Base-by-base conservation (phyloP, 495 filamentous ascomycete genomes). In the Thermothielavioides terrestris region DNA sequence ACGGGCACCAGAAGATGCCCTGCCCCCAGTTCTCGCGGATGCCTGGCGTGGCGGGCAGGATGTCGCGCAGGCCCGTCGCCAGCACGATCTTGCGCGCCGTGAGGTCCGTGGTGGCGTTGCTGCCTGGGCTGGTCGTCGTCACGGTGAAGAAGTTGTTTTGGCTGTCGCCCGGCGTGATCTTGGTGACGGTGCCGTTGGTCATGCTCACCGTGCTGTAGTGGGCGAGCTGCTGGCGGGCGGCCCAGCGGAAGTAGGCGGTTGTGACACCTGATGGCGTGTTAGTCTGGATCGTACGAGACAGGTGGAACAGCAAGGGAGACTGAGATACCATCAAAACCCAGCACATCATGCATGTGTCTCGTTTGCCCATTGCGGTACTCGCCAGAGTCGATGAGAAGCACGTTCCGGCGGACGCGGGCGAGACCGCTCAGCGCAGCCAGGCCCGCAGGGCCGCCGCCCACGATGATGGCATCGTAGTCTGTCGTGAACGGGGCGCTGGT, bases 1-100 rank as follows among this genome's bases (percentile, higher is more conserved):
- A 81, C 0, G 77, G 77, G 45, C 78, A 81, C 77, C 77, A 80
- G 61, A 68, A 81, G 49, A 79, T 74, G 44, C 78, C 77, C 54
- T 78, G 69, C 27, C 78, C 78, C 68, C 72, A 81, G 50, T 61
- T 71, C 42, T 75, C 69, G 12, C 51, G 9, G 2, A 81, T 43
- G 5, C 78, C 78, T 0, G 77, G 74, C 1, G 75, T 78, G 9
- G 32, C 20, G n/a, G 78, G 78, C 6, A 80, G 59, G 37, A 78
- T 59, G 52, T 81, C 78, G 15, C 62, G 61, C 10, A 81, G 62
- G 8, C 78, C 78, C 1, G 76, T 81, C 8, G 72, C 78, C 11
- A 81, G 68, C 30, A 81, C 65, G 42, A 81, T 56, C 41, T 77
- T 76, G 37, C 75, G 71, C 21, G 75, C 68, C 11, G 70, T 69